Base-by-base conservation (phyloP, 129 eudicot genomes). In the Tagetes erecta region DNA sequence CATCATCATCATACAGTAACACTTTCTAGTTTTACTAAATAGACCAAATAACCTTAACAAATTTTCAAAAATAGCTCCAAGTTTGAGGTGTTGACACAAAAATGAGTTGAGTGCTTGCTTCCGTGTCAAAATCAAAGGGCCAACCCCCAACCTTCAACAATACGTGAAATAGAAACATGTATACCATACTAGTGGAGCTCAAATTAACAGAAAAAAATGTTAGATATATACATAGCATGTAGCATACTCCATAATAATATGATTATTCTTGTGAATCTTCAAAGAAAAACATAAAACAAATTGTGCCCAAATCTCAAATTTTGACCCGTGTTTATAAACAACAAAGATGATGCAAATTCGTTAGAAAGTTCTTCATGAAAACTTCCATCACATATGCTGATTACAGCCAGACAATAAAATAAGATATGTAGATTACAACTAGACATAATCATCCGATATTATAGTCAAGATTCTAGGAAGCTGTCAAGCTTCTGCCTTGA, bases 211-310 rank as follows among this genome's bases (percentile, higher is more conserved):
- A 53, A 37, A 52, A 20, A 37, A 38, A n/a, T 12, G 12, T 30
- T 14, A 8, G 27, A 56, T 39, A 31, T 30, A 56, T 42, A 8
- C 52, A 42, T 34, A 72, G 53, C 57, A 57, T 33, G 9, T 34
- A 72, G 53, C 57, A 57, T 33, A 11, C 77, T 57, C 58, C 42
- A 72, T 11, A 57, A 57, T 30, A 31, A n/a, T 60, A 59, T 42
- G 58, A 59, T n/a, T 7, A 3, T 4, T 50, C 60, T 35, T 63
- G 68, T 37, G 46, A 31, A 62, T 62, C 3, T 31, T 62, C 31
- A 38, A 62, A 62, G 67, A 62, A 9, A 33, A 35, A 75, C 51
- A 3, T 46, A 37, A 5, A 46, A 36, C 59, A 74, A 45, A 64
- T 52, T 5, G 9, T 75, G 7, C 8, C 67, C 2, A 9, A 62